Conservation (phyloP, 2,329 filamentous ascomycete genomes). For the Xenosphaeropsis pyriputrescens region DNA sequence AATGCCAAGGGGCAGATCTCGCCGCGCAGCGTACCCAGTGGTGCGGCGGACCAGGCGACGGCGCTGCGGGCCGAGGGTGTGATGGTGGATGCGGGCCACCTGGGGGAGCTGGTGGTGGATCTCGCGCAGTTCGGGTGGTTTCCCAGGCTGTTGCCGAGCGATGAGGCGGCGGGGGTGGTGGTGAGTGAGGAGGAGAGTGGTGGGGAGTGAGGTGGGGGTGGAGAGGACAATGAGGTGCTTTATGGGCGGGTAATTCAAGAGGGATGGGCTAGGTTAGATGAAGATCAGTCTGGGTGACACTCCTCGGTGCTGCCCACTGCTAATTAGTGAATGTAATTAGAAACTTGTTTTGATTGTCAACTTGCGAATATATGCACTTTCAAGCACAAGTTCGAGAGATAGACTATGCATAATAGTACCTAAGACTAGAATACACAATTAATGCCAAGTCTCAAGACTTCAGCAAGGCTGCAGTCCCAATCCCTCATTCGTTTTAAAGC, state of each 20-base stretch:
- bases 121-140: constrained; percentile 23
- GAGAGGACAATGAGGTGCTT: too few relatives aligned
- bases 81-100: constrained; percentile 14
- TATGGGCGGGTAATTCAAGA: too few relatives aligned
- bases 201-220: neutral
- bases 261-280: too few relatives aligned
- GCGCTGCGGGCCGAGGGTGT: constrained; percentile 20
- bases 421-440: constrained; percentile 10
- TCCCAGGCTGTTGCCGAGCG: constrained; percentile 18
- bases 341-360: too few relatives aligned
- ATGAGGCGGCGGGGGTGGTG: constrained; percentile 5
- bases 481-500: neutral
- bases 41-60: constrained; percentile 19
- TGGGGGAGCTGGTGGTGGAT: constrained; percentile 20
- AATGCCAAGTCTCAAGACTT: neutral
- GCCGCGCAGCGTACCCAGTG: constrained; percentile 29
- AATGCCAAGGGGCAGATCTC: constrained; percentile 80
- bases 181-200: constrained; percentile 13
- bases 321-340: too few relatives aligned
- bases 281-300: too few relatives aligned
- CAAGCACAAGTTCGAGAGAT: too few relatives aligned
- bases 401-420: constrained; percentile 15
- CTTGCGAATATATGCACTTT: too few relatives aligned
- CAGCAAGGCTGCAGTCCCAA: neutral
- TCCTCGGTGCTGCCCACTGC: too few relatives aligned